These are phyloP conservation scores for Sporisorium sorghi DNA, from an alignment of 1,284 basidiomycete species.

Conservation along the genomic window DNA sequence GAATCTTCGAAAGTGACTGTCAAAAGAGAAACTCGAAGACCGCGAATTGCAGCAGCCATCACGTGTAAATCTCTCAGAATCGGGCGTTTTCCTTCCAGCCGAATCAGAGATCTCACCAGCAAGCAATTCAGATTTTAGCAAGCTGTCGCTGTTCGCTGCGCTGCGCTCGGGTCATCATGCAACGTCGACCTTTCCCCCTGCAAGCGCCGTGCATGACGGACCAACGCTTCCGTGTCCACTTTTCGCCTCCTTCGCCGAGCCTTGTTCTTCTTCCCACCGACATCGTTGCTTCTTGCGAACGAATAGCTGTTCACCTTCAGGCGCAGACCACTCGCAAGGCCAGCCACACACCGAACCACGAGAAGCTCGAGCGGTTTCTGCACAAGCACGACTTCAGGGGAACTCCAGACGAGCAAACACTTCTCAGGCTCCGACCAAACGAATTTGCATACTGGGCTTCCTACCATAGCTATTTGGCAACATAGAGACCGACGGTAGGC, in stretches of 20 bases:
- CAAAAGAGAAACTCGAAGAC: not conserved
- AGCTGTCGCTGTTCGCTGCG: not conserved
- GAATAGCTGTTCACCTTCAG: not conserved
- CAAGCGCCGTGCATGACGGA: constrained; percentile 1
- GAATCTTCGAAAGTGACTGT: constrained; percentile 17
- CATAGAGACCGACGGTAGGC: not conserved
- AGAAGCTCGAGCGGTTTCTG: not conserved
- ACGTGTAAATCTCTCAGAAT: constrained; percentile 23
- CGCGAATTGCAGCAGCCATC: constrained; percentile 22
- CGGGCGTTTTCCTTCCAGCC: no score
- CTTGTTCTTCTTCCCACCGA: not conserved
- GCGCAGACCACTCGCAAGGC: not conserved
- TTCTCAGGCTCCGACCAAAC: not conserved
- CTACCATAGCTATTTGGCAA: not conserved
- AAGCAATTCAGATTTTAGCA: constrained; percentile 15
- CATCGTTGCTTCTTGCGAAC: not conserved
- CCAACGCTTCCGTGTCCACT: not conserved
- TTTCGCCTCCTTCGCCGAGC: not conserved
- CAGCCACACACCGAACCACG: not conserved
- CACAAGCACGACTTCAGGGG: not conserved
- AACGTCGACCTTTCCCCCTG: not conserved
- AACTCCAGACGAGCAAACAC: no score
- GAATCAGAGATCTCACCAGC: no score
- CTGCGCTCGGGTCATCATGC: constrained; percentile 1
- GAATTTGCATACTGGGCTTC: no score